phyloP scores from a whole-genome alignment of 169 alveolate species.

The Eimeria sp. region DNA sequence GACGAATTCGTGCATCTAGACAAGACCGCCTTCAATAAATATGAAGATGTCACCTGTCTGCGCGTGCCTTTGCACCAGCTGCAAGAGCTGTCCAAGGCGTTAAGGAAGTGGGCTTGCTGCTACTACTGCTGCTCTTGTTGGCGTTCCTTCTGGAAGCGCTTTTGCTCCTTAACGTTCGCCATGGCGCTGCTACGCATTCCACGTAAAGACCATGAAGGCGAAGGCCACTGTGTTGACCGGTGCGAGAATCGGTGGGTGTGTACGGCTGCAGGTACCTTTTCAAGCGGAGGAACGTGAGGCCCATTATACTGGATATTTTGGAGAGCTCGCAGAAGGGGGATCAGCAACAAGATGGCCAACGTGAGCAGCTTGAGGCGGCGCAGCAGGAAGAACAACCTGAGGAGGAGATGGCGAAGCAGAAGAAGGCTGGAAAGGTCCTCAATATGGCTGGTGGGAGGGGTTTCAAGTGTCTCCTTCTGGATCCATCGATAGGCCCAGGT shows the following conservation, averaged over 20 bases:
- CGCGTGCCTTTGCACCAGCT: slow-evolving; percentile 55
- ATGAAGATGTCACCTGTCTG: slow-evolving; percentile 50
- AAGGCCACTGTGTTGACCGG: neutral
- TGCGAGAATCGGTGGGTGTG: neutral
- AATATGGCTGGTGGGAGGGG: neutral
- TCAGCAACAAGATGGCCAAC: slow-evolving; percentile 13
- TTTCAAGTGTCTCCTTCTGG: slow-evolving; percentile 53
- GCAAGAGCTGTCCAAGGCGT: slow-evolving; percentile 43
- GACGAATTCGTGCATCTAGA: slow-evolving; percentile 35
- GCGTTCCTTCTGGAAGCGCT: neutral
- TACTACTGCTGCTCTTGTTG: neutral
- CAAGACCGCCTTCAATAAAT: neutral
- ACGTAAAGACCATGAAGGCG: neutral
- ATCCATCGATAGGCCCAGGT: slow-evolving; percentile 66
- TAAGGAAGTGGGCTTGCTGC: slow-evolving; percentile 9
- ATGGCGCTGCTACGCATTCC: neutral
- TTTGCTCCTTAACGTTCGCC: neutral
- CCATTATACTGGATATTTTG: slow-evolving; percentile 10
- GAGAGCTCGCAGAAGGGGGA: neutral
- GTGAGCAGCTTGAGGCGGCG: neutral
- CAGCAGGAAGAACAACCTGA: neutral
- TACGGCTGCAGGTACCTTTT: slow-evolving; percentile 34
- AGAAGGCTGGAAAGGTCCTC: neutral
- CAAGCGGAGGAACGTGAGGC: slow-evolving; percentile 49
- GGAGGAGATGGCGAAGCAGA: neutral